phyloP scores from a whole-genome alignment of 306 rosid genomes.

The Benincasa hispida region DNA sequence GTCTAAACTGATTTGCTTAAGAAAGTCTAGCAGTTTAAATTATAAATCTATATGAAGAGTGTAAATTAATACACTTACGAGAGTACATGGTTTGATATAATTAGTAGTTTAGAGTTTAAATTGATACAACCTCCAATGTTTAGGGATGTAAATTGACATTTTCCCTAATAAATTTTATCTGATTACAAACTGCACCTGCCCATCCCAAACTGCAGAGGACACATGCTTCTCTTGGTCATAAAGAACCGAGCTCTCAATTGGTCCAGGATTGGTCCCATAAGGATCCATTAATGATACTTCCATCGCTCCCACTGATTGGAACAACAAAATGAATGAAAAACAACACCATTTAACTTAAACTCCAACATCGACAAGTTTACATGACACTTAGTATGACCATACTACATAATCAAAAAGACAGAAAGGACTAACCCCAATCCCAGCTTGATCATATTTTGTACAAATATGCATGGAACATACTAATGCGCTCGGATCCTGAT shows the following conservation, averaged over 20 bases:
- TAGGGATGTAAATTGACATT: too few species aligned
- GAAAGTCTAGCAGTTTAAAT: too few species aligned
- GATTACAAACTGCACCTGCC: constrained; percentile 57
- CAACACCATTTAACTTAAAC: not conserved
- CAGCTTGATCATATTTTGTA: not conserved
- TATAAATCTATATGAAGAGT: too few species aligned
- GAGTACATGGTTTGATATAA: too few species aligned
- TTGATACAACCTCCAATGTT: too few species aligned
- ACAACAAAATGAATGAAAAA: not conserved
- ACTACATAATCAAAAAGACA: not conserved
- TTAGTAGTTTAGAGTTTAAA: too few species aligned
- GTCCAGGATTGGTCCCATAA: constrained; percentile 85
- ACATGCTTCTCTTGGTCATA: constrained; percentile 99
- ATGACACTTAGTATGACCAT: not conserved
- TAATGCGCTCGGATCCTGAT: not conserved
- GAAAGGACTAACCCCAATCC: not conserved
- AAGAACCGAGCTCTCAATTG: constrained; percentile 74
- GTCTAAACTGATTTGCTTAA: too few species aligned
- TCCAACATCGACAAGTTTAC: not conserved
- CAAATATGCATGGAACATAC: not conserved
- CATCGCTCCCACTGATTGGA: constrained; percentile 25
- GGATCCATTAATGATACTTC: constrained; percentile 55
- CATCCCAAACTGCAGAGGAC: constrained; percentile 95
- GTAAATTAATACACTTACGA: too few species aligned
- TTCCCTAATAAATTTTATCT: not conserved